phyloP scores from a whole-genome alignment of 2,329 filamentous ascomycete species.

The Acarospora socialis region DNA sequence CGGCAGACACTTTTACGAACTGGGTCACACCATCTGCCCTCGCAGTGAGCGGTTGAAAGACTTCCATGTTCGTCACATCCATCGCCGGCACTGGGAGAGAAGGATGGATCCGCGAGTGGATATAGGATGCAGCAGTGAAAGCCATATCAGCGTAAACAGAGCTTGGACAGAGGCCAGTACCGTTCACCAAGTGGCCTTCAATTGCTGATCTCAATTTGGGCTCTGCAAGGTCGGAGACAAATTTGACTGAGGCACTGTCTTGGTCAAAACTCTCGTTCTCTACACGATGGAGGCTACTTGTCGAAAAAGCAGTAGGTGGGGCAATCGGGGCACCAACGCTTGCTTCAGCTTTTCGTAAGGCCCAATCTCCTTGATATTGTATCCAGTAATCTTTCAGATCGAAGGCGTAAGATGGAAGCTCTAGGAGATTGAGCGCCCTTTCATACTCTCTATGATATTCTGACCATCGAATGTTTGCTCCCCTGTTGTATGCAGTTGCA shows the following conservation, averaged over 20 bases:
- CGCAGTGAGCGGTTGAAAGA: slow-evolving; percentile 15
- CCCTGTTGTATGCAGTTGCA: slow-evolving; percentile 5
- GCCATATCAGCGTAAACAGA: slow-evolving; percentile 24
- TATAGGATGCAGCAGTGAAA: slow-evolving; percentile 18
- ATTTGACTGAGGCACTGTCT: slow-evolving; percentile 12
- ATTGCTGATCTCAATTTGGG: slow-evolving; percentile 15
- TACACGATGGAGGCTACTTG: slow-evolving; percentile 1
- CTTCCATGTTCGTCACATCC: slow-evolving; percentile 18
- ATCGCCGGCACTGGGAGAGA: slow-evolving; percentile 10
- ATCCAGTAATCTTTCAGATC: slow-evolving; percentile 20
- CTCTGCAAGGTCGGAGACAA: slow-evolving; percentile 15
- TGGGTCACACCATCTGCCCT: background rate
- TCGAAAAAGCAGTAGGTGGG: slow-evolving; percentile 1
- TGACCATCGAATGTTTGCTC: slow-evolving; percentile 13
- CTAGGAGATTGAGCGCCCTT: slow-evolving; percentile 11
- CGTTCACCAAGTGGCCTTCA: slow-evolving; percentile 22
- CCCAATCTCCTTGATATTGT: slow-evolving; percentile 16
- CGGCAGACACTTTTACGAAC: slow-evolving; percentile 2
- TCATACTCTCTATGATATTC: slow-evolving; percentile 16
- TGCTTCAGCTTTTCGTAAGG: slow-evolving; percentile 8
- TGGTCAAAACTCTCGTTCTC: slow-evolving; percentile 10
- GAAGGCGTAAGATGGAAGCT: slow-evolving; percentile 17
- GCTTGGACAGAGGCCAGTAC: slow-evolving; percentile 18
- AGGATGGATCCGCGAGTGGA: slow-evolving; percentile 12
- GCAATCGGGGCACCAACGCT: background rate